phyloP scores from a whole-genome alignment of 176 grass and related monocot genomes.

The Lolium perenne region DNA sequence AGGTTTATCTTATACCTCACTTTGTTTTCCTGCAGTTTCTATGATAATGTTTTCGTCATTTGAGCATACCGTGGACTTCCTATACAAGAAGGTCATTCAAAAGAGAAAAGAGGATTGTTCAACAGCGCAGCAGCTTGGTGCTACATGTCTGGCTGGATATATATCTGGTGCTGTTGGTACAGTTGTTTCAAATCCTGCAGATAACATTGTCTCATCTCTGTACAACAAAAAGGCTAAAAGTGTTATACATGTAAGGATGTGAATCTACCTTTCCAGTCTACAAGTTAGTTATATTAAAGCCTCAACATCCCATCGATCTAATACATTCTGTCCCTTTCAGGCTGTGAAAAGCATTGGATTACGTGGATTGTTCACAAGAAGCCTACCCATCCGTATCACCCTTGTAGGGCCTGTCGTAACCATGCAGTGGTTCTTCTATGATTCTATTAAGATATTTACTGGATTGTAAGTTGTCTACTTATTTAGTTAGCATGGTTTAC shows the following conservation, averaged over 20 bases:
- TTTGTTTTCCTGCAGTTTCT: constrained; percentile 68
- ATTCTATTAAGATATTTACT: constrained; percentile 86
- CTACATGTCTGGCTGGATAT: constrained; percentile 90
- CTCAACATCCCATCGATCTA: not conserved
- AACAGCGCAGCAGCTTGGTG: constrained; percentile 72
- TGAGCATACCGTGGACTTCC: constrained; percentile 77
- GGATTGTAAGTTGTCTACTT: constrained; percentile 74
- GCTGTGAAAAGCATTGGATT: constrained; percentile 85
- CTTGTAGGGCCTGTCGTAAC: constrained; percentile 89
- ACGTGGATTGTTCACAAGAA: constrained; percentile 86
- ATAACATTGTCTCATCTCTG: constrained; percentile 92
- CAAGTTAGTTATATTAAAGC: not conserved
- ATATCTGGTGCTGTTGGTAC: constrained; percentile 88
- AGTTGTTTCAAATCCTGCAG: constrained; percentile 91
- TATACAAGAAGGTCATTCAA: constrained; percentile 82
- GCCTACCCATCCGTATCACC: constrained; percentile 78
- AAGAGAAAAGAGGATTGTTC: constrained; percentile 86
- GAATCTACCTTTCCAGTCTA: not conserved
- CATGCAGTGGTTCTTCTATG: constrained; percentile 98
- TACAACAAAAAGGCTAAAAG: constrained; percentile 89
- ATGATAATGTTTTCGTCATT: constrained; percentile 98
- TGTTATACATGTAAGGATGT: constrained; percentile 68
- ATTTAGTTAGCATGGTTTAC: constrained; percentile 7
- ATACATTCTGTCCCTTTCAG: constrained; percentile 50
- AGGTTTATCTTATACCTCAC: not conserved